These are phyloP conservation scores for Neoarthrinium moseri DNA, from an alignment of 2,329 filamentous ascomycete species.

Conservation along the genomic window DNA sequence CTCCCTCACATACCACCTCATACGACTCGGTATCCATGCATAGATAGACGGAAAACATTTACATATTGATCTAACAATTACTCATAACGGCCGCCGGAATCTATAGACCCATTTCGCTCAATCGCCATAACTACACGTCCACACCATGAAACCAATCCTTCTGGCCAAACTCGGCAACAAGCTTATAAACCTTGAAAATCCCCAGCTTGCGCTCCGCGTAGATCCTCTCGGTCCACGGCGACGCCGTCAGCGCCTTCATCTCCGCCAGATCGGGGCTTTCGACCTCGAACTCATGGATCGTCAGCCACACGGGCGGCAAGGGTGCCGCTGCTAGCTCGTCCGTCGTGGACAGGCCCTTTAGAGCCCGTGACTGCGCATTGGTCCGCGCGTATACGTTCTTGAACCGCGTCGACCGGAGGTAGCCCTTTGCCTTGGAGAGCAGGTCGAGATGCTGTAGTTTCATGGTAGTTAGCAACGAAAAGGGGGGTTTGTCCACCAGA, in stretches of 20 bases:
- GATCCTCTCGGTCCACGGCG: constrained; percentile 15
- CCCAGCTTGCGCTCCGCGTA: constrained; percentile 7
- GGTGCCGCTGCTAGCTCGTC: constrained; percentile 16
- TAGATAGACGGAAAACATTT: not conserved
- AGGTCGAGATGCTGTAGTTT: constrained; percentile 13
- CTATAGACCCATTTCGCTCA: constrained; percentile 2
- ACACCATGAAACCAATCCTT: constrained; percentile 15
- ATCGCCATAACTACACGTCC: not conserved
- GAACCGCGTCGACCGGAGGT: constrained; percentile 22
- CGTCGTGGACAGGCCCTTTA: constrained; percentile 18
- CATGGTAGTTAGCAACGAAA: not conserved
- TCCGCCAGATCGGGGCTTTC: constrained; percentile 9
- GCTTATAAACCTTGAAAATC: constrained; percentile 8
- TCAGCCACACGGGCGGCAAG: constrained; percentile 17
- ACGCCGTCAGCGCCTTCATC: constrained; percentile 10
- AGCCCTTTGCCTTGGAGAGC: constrained; percentile 15
- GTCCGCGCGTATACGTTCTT: constrained; percentile 14
- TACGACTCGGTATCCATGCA: not conserved
- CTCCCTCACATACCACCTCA: no score
- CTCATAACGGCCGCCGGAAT: not conserved
- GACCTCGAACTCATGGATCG: constrained; percentile 10
- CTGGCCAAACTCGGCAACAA: constrained; percentile 11
- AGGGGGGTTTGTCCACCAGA: no score
- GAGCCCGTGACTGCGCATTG: constrained; percentile 5
- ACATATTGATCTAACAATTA: not conserved